Evolutionary conservation across 2,329 filamentous ascomycete species (phyloP), one percentile per base, ranked within the genome.

Genomic region (Byssochlamys sp.): DNA sequence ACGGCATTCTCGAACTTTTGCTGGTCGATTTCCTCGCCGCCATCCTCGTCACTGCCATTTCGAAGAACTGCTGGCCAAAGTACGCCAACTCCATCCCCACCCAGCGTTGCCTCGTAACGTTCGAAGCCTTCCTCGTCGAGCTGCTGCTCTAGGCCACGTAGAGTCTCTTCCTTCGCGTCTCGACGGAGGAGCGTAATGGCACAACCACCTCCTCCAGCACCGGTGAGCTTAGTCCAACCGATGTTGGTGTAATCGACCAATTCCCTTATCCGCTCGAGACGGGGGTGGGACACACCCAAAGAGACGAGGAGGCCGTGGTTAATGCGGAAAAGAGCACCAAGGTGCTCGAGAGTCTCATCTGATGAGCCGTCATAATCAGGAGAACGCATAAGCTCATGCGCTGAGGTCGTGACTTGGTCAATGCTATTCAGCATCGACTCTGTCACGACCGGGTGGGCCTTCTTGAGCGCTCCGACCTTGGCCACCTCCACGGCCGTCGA

Each of bases 201-300:
- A 73, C 95, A 97, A 2, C 94, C 94, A 57, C 94, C 95, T 11
- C 94, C 95, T 25, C 94, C 94, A 1, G 94, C 94, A 33, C 94
- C 94, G 0, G 94, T 99, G 58, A 99, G 81, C 73, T 99, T 99
- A 11, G 94, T 96, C 91, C 91, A 99, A 29, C 94, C 94, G 57
- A 96, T 88, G 48, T 87, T 88, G 57, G 90, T 84, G 65, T 94
- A 85, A 64, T 99, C 92, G 53, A 95, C 88, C 27, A 99, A 78
- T 74, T 96, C 92, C 61, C 94, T 85, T 65, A 99, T 86, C 31
- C 92, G 85, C 75, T 99, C 94, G 27, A 99, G 81, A 52, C 91
- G 86, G 0, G 94, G 95, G 72, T 99, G 94, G 1, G 91, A 97
- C 28, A 97, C 94, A 6, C 94, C 94, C 2, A 99, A 78, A 0